phyloP scores from a whole-genome alignment of 1,284 basidiomycete species.

The Ceratobasidium sp. region DNA sequence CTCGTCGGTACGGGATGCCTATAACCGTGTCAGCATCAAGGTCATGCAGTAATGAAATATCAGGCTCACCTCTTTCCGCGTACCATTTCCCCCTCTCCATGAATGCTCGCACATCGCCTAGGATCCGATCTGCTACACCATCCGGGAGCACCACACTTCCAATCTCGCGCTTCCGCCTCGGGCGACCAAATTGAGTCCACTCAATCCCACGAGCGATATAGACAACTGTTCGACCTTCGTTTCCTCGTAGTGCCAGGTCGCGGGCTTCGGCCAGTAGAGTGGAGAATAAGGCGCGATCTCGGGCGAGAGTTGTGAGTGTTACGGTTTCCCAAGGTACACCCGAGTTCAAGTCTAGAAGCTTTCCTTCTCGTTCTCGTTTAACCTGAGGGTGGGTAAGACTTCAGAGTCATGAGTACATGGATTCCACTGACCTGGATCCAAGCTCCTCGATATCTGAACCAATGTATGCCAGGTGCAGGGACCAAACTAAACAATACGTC shows the following conservation, averaged over 20 bases:
- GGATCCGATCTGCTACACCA: conserved; percentile 84
- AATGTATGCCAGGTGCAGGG: conserved; percentile 96
- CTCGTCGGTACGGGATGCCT: conserved; percentile 98
- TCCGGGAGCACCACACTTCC: conserved; percentile 91
- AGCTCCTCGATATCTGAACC: conserved; percentile 88
- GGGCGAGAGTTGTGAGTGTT: conserved; percentile 91
- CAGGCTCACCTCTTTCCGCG: conserved; percentile 85
- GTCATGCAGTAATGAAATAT: background rate
- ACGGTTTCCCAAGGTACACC: conserved; percentile 98
- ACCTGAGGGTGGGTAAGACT: conserved; percentile 2
- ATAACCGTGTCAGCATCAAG: conserved; percentile 43
- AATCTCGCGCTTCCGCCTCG: conserved; percentile 88
- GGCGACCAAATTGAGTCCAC: conserved; percentile 96
- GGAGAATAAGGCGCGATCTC: conserved; percentile 87
- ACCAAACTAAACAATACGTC: conserved; percentile 92
- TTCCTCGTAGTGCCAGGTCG: conserved; percentile 85
- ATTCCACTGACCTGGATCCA: conserved; percentile 89
- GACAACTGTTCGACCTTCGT: conserved; percentile 96
- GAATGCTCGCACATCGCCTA: conserved; percentile 86
- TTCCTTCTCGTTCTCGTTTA: conserved; percentile 89
- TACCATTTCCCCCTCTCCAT: conserved; percentile 93
- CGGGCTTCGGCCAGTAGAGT: conserved; percentile 88
- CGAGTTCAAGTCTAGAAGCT: conserved; percentile 91
- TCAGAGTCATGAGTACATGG: background rate
- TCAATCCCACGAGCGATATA: conserved; percentile 97